A percentile compares a stretch with the other conserved stretches of the same genome.
phyloP scores from a whole-genome alignment of 495 filamentous ascomycete species.

The Friedmanniomyces simplex region DNA sequence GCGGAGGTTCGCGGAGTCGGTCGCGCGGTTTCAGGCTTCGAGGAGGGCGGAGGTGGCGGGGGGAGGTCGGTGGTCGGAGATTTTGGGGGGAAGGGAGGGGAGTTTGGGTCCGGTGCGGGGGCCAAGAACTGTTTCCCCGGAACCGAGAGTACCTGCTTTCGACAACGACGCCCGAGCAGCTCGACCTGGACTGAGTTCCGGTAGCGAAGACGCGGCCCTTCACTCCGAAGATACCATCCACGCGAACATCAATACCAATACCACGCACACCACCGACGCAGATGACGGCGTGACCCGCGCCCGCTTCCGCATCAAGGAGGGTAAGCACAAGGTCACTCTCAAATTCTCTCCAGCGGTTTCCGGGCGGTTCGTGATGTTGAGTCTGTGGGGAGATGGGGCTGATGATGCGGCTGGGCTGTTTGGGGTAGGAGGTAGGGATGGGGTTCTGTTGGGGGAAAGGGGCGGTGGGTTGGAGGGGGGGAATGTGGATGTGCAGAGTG shows the following conservation, averaged over 20 bases:
- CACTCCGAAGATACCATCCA: too few relatives aligned
- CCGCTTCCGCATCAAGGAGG: constrained; percentile 5
- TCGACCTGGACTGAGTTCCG: too few relatives aligned
- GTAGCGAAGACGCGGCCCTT: background rate
- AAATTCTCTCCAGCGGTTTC: constrained; percentile 78
- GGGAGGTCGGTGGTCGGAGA: too few relatives aligned
- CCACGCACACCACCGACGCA: background rate
- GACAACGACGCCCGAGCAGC: too few relatives aligned
- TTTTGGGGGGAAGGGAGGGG: too few relatives aligned
- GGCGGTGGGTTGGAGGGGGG: background rate
- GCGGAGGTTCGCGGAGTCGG: too few relatives aligned
- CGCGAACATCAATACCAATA: background rate
- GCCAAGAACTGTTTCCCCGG: too few relatives aligned
- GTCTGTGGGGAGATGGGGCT: constrained; percentile 57
- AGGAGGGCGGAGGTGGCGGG: too few relatives aligned
- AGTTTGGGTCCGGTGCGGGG: too few relatives aligned
- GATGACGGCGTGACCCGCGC: constrained; percentile 10
- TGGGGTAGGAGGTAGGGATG: background rate
- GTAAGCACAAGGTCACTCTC: constrained; percentile 37
- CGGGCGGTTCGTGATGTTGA: constrained; percentile 69
- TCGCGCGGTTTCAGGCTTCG: too few relatives aligned
- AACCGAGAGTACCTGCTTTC: too few relatives aligned
- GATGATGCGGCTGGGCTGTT: too few relatives aligned
- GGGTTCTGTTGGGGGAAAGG: background rate
- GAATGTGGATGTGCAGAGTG: constrained; percentile 82